Percentiles rank a stretch among this genome's conserved stretches.
phyloP scores from a whole-genome alignment of 768 basidiomycete genomes.

The Auriscalpium vulgare region DNA sequence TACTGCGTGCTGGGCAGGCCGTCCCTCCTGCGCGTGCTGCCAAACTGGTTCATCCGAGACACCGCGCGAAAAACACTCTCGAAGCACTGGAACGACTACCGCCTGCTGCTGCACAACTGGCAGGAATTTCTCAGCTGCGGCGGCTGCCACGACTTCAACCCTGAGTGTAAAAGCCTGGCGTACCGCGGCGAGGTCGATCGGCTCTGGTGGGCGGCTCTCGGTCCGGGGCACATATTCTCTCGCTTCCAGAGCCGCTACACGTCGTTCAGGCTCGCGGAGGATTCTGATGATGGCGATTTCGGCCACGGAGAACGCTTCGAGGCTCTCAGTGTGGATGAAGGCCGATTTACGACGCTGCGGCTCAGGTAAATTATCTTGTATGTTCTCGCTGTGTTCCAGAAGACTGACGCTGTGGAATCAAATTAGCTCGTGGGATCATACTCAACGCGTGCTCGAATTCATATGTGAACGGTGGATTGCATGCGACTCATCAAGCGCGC shows the following conservation, averaged over 20 bases:
- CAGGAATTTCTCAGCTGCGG: constrained; percentile 16
- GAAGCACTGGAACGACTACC: constrained; percentile 17
- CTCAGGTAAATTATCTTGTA: background rate
- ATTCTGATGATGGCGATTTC: background rate
- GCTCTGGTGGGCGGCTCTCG: constrained; percentile 24
- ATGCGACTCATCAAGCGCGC: background rate
- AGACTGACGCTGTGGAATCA: too few species aligned
- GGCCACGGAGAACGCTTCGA: background rate
- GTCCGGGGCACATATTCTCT: constrained; percentile 20
- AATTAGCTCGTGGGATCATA: background rate
- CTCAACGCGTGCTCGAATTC: background rate
- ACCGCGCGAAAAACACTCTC: background rate
- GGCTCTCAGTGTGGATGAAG: background rate
- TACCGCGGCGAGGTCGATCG: constrained; percentile 21
- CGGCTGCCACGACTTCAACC: background rate
- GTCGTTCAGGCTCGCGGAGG: background rate
- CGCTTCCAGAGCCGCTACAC: constrained; percentile 4
- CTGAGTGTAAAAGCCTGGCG: constrained; percentile 3
- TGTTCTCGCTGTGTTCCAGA: too few species aligned
- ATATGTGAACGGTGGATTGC: background rate
- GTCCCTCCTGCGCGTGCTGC: constrained; percentile 20
- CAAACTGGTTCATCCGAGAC: constrained; percentile 19
- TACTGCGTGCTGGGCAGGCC: too few species aligned
- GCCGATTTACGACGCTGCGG: background rate
- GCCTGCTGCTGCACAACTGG: constrained; percentile 22